phyloP scores from a whole-genome alignment of 305 asterid genomes.

The Solanum hybrid region DNA sequence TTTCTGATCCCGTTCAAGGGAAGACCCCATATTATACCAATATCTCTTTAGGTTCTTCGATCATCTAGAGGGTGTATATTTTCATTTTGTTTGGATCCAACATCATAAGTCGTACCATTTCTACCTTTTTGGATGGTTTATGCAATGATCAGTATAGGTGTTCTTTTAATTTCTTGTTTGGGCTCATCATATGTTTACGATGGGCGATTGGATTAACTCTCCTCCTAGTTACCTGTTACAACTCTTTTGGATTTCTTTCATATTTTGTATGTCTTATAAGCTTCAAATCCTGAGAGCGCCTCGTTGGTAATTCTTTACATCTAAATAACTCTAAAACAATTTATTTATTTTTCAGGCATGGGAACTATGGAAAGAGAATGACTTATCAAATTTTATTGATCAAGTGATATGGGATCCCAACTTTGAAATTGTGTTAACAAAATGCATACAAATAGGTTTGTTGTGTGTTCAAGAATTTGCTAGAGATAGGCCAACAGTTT shows the following conservation, averaged over 20 bases:
- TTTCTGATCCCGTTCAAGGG: not conserved
- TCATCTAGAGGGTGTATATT: not conserved
- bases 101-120: too few species aligned
- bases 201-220: too few species aligned
- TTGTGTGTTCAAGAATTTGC: slow-evolving; percentile 22
- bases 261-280: too few species aligned
- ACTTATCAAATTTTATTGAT: not conserved
- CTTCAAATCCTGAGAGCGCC: not conserved
- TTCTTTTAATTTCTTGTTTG: too few species aligned
- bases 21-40: not conserved
- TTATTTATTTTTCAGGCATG: slow-evolving; percentile 13
- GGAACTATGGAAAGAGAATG: slow-evolving; percentile 10
- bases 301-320: not conserved
- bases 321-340: not conserved
- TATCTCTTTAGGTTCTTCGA: not conserved
- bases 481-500: slow-evolving; percentile 6
- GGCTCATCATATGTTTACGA: too few species aligned
- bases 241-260: too few species aligned
- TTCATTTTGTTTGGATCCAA: not conserved
- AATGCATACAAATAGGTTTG: slow-evolving; percentile 12
- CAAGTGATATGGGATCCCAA: not conserved
- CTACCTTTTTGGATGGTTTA: too few species aligned
- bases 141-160: too few species aligned
- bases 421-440: not conserved
- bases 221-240: too few species aligned